Percentiles rank a stretch among this genome's conserved stretches.
phyloP scores from a whole-genome alignment of 1,139 yeast species.

The Taphrina confusa region DNA sequence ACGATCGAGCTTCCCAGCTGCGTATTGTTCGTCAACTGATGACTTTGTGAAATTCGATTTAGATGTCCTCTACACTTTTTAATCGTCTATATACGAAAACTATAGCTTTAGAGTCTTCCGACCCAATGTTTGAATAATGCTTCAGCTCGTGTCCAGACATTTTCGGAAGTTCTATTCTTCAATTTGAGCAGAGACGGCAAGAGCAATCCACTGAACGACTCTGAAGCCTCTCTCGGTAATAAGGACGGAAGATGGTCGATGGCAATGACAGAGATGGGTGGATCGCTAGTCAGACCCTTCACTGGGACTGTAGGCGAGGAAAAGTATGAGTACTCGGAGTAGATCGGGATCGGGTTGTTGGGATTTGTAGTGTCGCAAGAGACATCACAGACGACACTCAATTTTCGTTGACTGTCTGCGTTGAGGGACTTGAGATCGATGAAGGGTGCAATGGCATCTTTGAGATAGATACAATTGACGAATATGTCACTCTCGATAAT shows the following conservation, averaged over 20 bases:
- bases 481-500: constrained; percentile 85
- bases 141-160: constrained; percentile 91
- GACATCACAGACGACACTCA: constrained; percentile 92
- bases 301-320: constrained; percentile 86
- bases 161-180: constrained; percentile 75
- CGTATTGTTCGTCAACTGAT: constrained; percentile 2
- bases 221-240: constrained; percentile 95
- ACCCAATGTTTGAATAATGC: constrained; percentile 80
- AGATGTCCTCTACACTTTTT: too few relatives aligned
- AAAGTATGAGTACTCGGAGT: constrained; percentile 84
- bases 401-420: constrained; percentile 70
- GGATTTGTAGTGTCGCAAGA: constrained; percentile 99
- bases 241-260: constrained; percentile 95
- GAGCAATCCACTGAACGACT: constrained; percentile 79
- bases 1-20: constrained; percentile 6
- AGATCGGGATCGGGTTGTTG: constrained; percentile 95
- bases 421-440: constrained; percentile 56
- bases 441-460: constrained; percentile 92
- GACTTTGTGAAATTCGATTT: too few relatives aligned
- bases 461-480: constrained; percentile 91
- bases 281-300: constrained; percentile 73
- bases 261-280: constrained; percentile 78
- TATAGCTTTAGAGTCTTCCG: constrained; percentile 36
- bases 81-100: too few relatives aligned
- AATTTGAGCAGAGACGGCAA: constrained; percentile 83